phyloP scores from a whole-genome alignment of 768 basidiomycete species.

The Filobasidium floriforme region DNA sequence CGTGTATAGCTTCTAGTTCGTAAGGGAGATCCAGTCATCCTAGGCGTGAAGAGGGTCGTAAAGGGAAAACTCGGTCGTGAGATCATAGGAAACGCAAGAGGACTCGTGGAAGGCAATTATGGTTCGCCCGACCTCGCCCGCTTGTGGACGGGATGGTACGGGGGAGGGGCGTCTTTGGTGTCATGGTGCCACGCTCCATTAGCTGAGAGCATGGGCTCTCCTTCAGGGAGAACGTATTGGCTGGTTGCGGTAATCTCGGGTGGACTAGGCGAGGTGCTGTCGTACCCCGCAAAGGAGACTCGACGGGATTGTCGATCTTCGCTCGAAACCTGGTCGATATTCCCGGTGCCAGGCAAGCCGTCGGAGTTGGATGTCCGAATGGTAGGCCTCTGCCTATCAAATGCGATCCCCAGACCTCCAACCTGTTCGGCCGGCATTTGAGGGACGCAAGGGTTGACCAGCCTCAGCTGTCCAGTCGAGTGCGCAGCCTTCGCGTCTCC shows the following conservation, averaged over 20 bases:
- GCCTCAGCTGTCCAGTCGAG: not conserved
- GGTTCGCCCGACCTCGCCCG: not conserved
- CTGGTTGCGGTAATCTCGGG: too few species aligned
- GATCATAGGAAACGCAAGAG: too few species aligned
- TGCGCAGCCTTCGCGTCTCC: not conserved
- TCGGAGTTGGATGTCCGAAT: too few species aligned
- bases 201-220: too few species aligned
- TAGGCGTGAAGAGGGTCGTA: too few species aligned
- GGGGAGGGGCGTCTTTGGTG: slow-evolving; percentile 2
- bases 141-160: not conserved
- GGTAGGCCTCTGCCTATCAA: too few species aligned
- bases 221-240: too few species aligned
- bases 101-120: not conserved
- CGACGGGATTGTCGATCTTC: not conserved
- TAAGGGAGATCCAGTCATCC: too few species aligned
- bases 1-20: too few species aligned
- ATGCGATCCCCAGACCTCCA: too few species aligned
- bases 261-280: not conserved
- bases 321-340: not conserved
- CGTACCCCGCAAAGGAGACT: not conserved
- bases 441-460: not conserved
- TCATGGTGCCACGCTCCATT: not conserved
- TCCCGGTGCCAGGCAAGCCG: not conserved
- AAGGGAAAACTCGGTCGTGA: too few species aligned
- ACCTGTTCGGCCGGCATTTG: too few species aligned